Conservation (phyloP, 495 filamentous ascomycete genomes). For the Xylaria longipes region DNA sequence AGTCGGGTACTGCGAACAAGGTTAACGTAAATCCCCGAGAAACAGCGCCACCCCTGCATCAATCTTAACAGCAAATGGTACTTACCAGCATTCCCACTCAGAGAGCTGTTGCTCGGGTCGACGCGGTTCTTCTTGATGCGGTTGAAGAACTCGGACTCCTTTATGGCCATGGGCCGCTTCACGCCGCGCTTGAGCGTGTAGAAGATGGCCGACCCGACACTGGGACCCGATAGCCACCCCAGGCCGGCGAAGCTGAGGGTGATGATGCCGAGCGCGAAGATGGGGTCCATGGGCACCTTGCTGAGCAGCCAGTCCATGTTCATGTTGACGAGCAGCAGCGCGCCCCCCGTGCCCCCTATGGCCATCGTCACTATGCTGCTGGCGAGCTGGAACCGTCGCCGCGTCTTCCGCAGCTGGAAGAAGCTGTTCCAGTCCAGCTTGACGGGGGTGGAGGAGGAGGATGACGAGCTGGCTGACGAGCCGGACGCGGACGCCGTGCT, state of each 20-base stretch:
- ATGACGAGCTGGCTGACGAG: slow-evolving; percentile 40
- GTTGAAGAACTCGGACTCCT: slow-evolving; percentile 90
- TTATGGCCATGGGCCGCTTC: slow-evolving; percentile 70
- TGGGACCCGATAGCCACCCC: slow-evolving; percentile 88
- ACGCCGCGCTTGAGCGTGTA: slow-evolving; percentile 69
- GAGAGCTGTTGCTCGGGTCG: slow-evolving; percentile 69
- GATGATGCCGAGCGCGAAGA: slow-evolving; percentile 79
- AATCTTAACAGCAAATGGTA: neutral
- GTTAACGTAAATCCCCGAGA: slow-evolving; percentile 18
- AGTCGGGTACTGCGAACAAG: slow-evolving; percentile 59
- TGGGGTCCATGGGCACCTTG: slow-evolving; percentile 79
- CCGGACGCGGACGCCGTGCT: slow-evolving; percentile 48
- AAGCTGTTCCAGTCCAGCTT: slow-evolving; percentile 89
- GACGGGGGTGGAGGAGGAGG: slow-evolving; percentile 33
- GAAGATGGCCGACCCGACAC: slow-evolving; percentile 78
- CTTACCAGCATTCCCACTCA: slow-evolving; percentile 64
- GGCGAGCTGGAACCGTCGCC: slow-evolving; percentile 80
- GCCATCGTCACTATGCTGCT: slow-evolving; percentile 71
- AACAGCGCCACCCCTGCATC: neutral
- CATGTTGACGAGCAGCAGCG: slow-evolving; percentile 65
- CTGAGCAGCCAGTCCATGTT: slow-evolving; percentile 71
- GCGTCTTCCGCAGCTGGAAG: slow-evolving; percentile 84
- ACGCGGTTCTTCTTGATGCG: slow-evolving; percentile 89
- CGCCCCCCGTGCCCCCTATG: slow-evolving; percentile 64
- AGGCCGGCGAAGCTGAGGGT: slow-evolving; percentile 72